These are phyloP conservation scores for Argentina anserina DNA, from an alignment of 306 rosid species.

Conservation along the genomic window DNA sequence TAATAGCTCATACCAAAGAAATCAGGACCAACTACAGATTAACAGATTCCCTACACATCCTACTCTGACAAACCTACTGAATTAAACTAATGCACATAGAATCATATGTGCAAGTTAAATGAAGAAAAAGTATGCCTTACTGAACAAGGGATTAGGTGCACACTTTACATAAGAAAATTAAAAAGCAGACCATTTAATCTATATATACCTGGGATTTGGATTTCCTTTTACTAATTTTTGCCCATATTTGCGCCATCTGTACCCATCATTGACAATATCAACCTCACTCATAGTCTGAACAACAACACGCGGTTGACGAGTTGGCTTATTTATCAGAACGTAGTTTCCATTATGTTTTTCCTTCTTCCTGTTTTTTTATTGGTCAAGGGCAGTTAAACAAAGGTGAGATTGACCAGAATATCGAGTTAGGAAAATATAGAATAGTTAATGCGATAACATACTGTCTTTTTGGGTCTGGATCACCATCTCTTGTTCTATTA, in stretches of 20 bases:
- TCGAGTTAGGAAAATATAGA: not conserved
- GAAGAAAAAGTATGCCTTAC: not conserved
- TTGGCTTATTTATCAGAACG: conserved; percentile 39
- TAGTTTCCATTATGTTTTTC: conserved; percentile 36
- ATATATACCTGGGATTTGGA: conserved; percentile 69
- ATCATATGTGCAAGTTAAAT: not conserved
- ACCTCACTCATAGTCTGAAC: conserved; percentile 73
- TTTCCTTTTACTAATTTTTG: conserved; percentile 87
- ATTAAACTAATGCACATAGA: conserved; percentile 2
- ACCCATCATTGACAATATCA: conserved; percentile 81
- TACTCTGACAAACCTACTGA: not conserved
- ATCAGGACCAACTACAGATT: not conserved
- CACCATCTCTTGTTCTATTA: conserved; percentile 37
- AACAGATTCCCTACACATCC: not conserved
- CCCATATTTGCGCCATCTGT: conserved; percentile 96
- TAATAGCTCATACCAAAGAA: not conserved
- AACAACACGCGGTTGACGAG: conserved; percentile 50
- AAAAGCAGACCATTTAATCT: conserved; percentile 21
- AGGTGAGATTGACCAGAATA: conserved; percentile 19
- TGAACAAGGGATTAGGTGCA: conserved; percentile 5
- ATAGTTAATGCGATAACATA: conserved; percentile 37
- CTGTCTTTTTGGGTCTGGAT: conserved; percentile 68
- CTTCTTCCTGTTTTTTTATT: conserved; percentile 54
- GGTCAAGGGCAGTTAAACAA: conserved; percentile 17
- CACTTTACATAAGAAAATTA: not conserved